Conservation (phyloP, 2,329 filamentous ascomycete genomes). For the Aureobasidium sp. region DNA sequence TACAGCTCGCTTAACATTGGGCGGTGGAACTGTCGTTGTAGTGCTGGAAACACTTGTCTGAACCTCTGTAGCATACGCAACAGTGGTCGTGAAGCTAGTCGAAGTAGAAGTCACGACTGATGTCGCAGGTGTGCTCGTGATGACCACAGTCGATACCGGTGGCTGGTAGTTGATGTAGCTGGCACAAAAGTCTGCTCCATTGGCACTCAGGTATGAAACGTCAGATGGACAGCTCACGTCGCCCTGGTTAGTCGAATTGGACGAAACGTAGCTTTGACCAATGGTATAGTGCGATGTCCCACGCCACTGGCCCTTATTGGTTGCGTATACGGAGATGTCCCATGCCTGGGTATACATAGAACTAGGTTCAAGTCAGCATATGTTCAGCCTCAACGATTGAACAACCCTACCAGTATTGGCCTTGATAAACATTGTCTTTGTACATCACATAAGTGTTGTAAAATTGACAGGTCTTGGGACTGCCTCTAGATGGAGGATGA, state of each 20-base stretch:
- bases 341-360: background rate
- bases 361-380: background rate
- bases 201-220: background rate
- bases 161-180: background rate
- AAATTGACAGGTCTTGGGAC: background rate
- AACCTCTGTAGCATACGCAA: background rate
- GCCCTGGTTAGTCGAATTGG: background rate
- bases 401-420: background rate
- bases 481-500: slow-evolving; percentile 14
- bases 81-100: background rate
- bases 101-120: background rate
- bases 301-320: background rate
- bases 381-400: too few relatives aligned
- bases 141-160: background rate
- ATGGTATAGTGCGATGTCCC: background rate
- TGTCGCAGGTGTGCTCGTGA: background rate
- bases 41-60: background rate
- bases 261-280: background rate
- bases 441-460: background rate
- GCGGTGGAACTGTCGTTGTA: background rate
- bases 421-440: background rate
- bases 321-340: background rate
- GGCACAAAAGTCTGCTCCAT: background rate
- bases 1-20: background rate
- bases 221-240: background rate